Evolutionary conservation across 352 stramenopile species (phyloP), one percentile per base, ranked within the genome.

Genomic region (Phytophthora crassamura): DNA sequence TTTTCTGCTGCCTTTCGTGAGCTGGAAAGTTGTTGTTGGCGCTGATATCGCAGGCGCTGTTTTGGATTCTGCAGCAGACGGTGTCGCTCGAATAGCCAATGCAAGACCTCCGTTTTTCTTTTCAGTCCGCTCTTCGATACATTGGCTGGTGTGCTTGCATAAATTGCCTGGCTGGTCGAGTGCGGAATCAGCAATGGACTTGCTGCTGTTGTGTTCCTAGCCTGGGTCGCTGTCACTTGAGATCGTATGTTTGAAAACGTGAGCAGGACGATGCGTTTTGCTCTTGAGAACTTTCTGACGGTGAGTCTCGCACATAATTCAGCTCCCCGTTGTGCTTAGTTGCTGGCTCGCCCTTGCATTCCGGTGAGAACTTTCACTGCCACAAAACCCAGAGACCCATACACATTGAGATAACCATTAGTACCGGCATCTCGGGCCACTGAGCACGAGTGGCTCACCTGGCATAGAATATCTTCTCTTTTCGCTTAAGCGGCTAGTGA

Each of bases 51-150:
- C 15, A 41, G 10, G 7, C 38, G 9, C 14, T 43, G 38, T 14
- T 16, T 6, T 28, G n/a, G 30, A 25, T 53, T 53, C 15, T 53
- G 28, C 28, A 53, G 46, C 28, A 30, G 28, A 14, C 46, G 46
- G 32, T 53, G 46, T 15, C 46, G 46, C 30, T 53, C 46, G n/a
- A 30, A 53, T 36, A 53, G 30, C 46, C 46, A 40, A 39, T 39
- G 46, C n/a, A 7, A 41, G 46, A n/a, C 22, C 12, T 38, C 46
- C 25, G 20, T 51, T 51, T 4, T 16, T 51, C 22, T 51, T 38
- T 18, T 22, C 22, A 32, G 43, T 15, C 8, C 22, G 43, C 43
- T 51, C 7, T 32, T 35, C 18, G 5, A 11, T 38, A 36, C 43
- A 51, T 6, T 39, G 25, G 15, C 10, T 40, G 15, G 46, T 2